Evolutionary conservation across 306 rosid genomes (phyloP), one percentile per base, ranked within the genome.

Genomic region (Luffa aegyptiaca): DNA sequence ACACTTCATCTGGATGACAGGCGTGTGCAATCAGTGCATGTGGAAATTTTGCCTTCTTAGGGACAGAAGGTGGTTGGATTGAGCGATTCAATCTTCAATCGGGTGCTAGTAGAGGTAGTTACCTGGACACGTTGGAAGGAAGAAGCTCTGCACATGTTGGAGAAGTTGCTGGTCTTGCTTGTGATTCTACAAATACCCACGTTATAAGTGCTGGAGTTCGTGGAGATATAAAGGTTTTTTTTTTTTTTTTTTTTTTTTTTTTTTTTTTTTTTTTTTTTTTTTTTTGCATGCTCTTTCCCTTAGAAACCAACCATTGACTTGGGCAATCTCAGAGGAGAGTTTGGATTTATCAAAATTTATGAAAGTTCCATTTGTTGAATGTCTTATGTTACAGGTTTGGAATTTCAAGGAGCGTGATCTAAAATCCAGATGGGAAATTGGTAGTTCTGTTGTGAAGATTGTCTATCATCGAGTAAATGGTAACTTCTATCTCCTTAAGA

Each of bases 21-120:
- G 89, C 93, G 80, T 92, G 97, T 81, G 92, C 96, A 46, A 92
- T 95, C 82, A 91, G 97, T 82, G 92, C 96, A 69, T 95, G 98
- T 87, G 98, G 98, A 80, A 95, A 95, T 87, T 92, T 92, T 83
- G 97, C 93, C 57, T 14, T 95, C 74, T 83, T 95, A 79, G 98
- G 98, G 77, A 95, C 98, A 66, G 93, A 88, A n/a, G 93, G 88
- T 89, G 98, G 98, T 79, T 95, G 98, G 97, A 88, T 95, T 80
- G 98, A 95, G 85, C 90, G 88, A 70, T 92, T 95, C 84, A 93
- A 93, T 81, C 97, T 95, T 89, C 98, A 95, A 81, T 95, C 98
- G 42, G 98, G 98, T 84, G 85, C 90, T 74, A 84, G 91, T 59
- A 86, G 97, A 84, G 97, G 98, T 65, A 85, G 86, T 83, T 95